phyloP scores from a whole-genome alignment of 192 early-diverging fungal genomes.

The Coemansia sp. region DNA sequence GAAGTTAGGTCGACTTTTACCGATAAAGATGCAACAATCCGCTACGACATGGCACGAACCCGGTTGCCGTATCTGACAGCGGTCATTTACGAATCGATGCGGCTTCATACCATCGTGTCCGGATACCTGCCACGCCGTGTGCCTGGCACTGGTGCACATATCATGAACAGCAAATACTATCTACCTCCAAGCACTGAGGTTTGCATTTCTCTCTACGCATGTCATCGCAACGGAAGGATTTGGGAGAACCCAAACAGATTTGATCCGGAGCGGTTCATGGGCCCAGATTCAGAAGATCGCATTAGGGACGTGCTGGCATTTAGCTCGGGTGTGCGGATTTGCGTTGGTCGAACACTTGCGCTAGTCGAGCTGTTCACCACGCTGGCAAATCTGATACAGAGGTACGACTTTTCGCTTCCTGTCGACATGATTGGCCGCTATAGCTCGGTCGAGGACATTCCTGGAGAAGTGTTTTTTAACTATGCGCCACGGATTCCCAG shows the following conservation, averaged over 20 bases:
- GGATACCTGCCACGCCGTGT: constrained; percentile 27
- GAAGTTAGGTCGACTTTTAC: constrained; percentile 36
- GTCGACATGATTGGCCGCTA: background rate
- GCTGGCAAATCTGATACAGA: constrained; percentile 44
- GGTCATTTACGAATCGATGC: constrained; percentile 46
- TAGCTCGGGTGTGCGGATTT: constrained; percentile 38
- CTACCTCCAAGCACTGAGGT: constrained; percentile 25
- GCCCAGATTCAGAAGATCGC: constrained; percentile 10
- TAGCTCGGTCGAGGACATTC: background rate
- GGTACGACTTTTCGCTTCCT: constrained; percentile 27
- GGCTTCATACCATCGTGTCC: constrained; percentile 26
- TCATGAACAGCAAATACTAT: constrained; percentile 10
- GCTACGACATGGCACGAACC: constrained; percentile 24
- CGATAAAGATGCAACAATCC: constrained; percentile 5
- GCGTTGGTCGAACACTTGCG: constrained; percentile 42
- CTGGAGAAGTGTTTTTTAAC: background rate
- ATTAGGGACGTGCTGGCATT: constrained; percentile 32
- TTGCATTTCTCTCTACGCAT: constrained; percentile 25
- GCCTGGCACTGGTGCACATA: constrained; percentile 15
- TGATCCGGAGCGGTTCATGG: constrained; percentile 45
- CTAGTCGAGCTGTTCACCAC: constrained; percentile 41
- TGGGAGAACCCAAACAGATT: constrained; percentile 33
- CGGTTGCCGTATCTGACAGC: constrained; percentile 39
- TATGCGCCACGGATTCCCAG: background rate
- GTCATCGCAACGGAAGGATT: constrained; percentile 23